Evolutionary conservation across 2,329 filamentous ascomycete species (phyloP).

Genomic region (Zymoseptoria pseudotritici): DNA sequence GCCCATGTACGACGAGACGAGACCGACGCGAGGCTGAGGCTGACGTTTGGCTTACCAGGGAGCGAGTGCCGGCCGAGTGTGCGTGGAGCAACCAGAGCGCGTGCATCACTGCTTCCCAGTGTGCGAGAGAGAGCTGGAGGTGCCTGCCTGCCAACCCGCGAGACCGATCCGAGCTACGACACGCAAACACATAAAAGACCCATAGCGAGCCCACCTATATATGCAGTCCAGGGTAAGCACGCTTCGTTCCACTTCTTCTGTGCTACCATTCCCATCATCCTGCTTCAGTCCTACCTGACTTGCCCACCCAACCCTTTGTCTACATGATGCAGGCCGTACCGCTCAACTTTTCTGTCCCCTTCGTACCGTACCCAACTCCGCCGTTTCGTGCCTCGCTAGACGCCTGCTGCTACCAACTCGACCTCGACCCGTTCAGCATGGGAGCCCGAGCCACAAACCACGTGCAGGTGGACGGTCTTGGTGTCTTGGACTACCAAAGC

Average conservation of each 20-base stretch:
- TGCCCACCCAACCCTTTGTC: neutral
- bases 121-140: neutral
- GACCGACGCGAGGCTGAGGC: conserved; percentile 11
- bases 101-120: neutral
- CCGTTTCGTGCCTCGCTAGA: conserved; percentile 19
- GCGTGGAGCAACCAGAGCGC: conserved; percentile 5
- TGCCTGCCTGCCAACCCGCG: neutral
- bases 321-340: neutral
- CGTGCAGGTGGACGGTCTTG: conserved; percentile 26
- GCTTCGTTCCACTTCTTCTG: conserved; percentile 6
- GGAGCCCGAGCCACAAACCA: conserved; percentile 35
- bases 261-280: conserved; percentile 4
- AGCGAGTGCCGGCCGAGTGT: conserved; percentile 7
- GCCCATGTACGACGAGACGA: neutral
- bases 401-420: conserved; percentile 7
- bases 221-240: conserved; percentile 16
- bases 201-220: conserved; percentile 4
- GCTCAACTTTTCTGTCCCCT: conserved; percentile 5
- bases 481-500: conserved; percentile 49
- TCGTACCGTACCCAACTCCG: conserved; percentile 22
- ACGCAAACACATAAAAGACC: conserved; percentile 14
- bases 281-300: neutral
- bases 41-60: conserved; percentile 11
- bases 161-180: neutral
- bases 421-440: conserved; percentile 27